Evolutionary conservation across 2,329 filamentous ascomycete genomes (phyloP), one percentile per base, ranked within the genome.

Genomic region (Colletotrichum tropicale): DNA sequence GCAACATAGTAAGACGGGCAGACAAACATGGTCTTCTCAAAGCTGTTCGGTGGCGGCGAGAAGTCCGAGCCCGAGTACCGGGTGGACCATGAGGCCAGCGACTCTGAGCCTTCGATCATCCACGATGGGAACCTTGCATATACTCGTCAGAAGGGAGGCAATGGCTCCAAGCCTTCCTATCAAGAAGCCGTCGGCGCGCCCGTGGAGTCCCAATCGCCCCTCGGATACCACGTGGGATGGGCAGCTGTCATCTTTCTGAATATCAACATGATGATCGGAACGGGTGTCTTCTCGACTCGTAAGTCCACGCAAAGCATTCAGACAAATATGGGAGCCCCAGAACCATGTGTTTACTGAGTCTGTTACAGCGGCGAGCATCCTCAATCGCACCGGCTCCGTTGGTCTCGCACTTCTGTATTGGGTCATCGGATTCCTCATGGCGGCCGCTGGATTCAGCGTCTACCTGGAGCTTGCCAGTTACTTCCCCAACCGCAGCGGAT

Each of bases 251-350:
- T 93, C 36, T 92, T 92, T 52, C 80, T 93, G 69, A 93, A 93
- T 75, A 81, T 93, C 55, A 90, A 89, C 73, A 88, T 89, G 82
- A 93, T 93, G 91, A 85, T 93, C 61, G 91, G 91, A 2, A 93
- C 90, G 0, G 91, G 91, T 62, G 88, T 92, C n/a, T 92, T 91
- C 73, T 93, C 91, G 0, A 93, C 92, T 0, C 92, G 91, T 92
- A 79, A 79, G 90, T 85, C 7, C 5, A 7, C 10, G 2, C 24
- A 15, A 16, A 8, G 3, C 3, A 30, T 62, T 9, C 18, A n/a
- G n/a, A 24, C n/a, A 32, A n/a, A 13, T 3, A 6, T n/a, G 1
- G 15, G 12, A 43, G 36, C 6, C 43, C n/a, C n/a, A 52, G 43
- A 52, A 2, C 10, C n/a, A 52, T 4, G 4, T 10, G 8, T 16